Evolutionary conservation across 2,329 filamentous ascomycete genomes (phyloP).

Genomic region (Penicillium sp.): DNA sequence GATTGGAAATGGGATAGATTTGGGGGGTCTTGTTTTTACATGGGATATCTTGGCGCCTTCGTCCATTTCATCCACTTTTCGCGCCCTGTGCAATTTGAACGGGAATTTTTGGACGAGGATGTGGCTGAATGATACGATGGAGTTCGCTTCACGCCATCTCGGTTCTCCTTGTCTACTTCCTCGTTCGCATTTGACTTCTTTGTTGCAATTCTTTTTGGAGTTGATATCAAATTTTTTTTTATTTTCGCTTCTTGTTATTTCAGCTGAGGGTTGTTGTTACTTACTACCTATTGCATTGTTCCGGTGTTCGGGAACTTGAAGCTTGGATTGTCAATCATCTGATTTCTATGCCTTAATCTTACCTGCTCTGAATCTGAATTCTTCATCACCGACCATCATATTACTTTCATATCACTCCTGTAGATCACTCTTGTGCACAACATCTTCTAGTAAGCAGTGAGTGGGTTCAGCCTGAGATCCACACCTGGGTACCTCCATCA

Average conservation of each 20-base stretch:
- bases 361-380: not conserved
- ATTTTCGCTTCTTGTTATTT: constrained; percentile 12
- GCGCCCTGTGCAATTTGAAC: constrained; percentile 3
- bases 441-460: not conserved
- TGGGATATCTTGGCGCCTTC: constrained; percentile 8
- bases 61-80: constrained; percentile 1
- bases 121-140: not conserved
- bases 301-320: constrained; percentile 25
- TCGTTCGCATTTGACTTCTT: constrained; percentile 1
- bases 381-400: not conserved
- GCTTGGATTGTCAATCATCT: constrained; percentile 2
- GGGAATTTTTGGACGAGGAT: not conserved
- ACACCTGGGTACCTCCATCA: too few species aligned
- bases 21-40: constrained; percentile 15
- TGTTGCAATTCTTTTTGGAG: constrained; percentile 5
- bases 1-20: constrained; percentile 26
- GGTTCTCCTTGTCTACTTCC: not conserved
- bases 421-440: not conserved
- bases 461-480: too few species aligned
- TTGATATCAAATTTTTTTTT: constrained; percentile 8
- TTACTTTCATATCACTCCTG: not conserved
- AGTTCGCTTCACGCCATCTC: not conserved
- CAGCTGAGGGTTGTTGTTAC: constrained; percentile 22
- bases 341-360: not conserved
- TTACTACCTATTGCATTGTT: constrained; percentile 28